These are phyloP conservation scores for Hypoxylon sp. DNA, from an alignment of 2,329 filamentous ascomycete species.

Conservation along the genomic window DNA sequence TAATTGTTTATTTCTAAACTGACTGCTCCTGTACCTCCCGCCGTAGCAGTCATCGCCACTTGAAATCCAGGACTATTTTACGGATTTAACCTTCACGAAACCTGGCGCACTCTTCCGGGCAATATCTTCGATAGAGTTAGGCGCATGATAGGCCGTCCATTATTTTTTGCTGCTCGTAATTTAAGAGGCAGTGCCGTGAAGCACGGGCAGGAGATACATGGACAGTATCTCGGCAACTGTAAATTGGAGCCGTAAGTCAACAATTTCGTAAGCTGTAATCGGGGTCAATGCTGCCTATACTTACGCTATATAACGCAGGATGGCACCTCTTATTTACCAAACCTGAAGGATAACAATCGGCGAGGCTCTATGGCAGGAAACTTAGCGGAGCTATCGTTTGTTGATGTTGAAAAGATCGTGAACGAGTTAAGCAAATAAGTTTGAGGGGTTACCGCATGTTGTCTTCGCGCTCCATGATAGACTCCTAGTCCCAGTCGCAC, in stretches of 20 bases:
- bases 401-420: not conserved
- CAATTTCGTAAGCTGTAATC: not conserved
- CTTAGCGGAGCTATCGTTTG: not conserved
- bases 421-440: not conserved
- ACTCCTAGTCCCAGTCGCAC: not conserved
- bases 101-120: slow-evolving; percentile 7
- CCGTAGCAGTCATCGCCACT: not conserved
- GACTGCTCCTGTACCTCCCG: slow-evolving; percentile 37
- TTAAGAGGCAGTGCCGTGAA: slow-evolving; percentile 1
- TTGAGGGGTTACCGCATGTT: not conserved
- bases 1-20: slow-evolving; percentile 48
- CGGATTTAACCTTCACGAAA: not conserved
- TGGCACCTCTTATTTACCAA: not conserved
- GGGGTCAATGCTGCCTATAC: not conserved
- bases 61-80: slow-evolving; percentile 16
- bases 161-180: not conserved
- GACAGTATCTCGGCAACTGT: slow-evolving; percentile 7
- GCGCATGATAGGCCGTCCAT: slow-evolving; percentile 2
- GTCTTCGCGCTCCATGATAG: not conserved
- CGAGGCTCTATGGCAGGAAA: not conserved
- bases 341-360: not conserved
- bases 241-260: slow-evolving; percentile 10
- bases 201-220: slow-evolving; percentile 13
- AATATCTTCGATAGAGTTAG: slow-evolving; percentile 1
- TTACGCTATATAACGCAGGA: not conserved